Conservation (phyloP, 1,139 yeast species). For the Yamadazyma sp. region DNA sequence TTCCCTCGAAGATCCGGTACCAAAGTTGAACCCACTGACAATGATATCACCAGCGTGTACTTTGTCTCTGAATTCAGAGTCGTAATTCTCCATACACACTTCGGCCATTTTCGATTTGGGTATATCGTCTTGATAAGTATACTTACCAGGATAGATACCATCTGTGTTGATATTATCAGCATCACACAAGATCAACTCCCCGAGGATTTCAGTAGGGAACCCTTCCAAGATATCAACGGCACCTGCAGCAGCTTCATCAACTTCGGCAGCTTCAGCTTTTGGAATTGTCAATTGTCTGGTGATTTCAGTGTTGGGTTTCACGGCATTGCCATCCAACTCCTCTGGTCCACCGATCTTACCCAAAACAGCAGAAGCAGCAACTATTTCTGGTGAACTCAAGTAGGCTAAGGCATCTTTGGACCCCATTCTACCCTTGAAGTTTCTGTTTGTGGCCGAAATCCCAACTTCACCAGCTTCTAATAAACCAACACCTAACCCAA, state of each 20-base stretch:
- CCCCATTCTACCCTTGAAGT: slow-evolving; percentile 99
- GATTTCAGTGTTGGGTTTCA: slow-evolving; percentile 48
- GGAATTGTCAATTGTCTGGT: slow-evolving; percentile 45
- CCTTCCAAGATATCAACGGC: slow-evolving; percentile 78
- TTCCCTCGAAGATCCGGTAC: slow-evolving; percentile 98
- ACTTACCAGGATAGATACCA: slow-evolving; percentile 98
- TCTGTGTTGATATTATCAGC: slow-evolving; percentile 98
- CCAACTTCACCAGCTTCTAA: slow-evolving; percentile 96
- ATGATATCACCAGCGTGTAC: slow-evolving; percentile 87
- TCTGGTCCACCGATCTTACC: slow-evolving; percentile 94
- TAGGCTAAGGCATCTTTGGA: slow-evolving; percentile 94
- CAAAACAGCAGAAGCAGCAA: slow-evolving; percentile 93
- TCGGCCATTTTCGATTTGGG: slow-evolving; percentile 94
- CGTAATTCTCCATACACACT: slow-evolving; percentile 99
- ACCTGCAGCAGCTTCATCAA: slow-evolving; percentile 34
- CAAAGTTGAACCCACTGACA: slow-evolving; percentile 91
- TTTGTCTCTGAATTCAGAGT: slow-evolving; percentile 76
- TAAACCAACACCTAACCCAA: slow-evolving; percentile 93
- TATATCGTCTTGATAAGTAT: slow-evolving; percentile 97
- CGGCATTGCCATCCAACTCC: slow-evolving; percentile 64
- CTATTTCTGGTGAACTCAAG: slow-evolving; percentile 96
- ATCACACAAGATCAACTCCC: slow-evolving; percentile 92
- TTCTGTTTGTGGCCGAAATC: slow-evolving; percentile 96
- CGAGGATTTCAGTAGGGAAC: slow-evolving; percentile 84
- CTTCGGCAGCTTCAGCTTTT: slow-evolving; percentile 27